These are phyloP conservation scores for Neonectria sp. DNA, from an alignment of 2,329 filamentous ascomycete species.

Conservation along the genomic window DNA sequence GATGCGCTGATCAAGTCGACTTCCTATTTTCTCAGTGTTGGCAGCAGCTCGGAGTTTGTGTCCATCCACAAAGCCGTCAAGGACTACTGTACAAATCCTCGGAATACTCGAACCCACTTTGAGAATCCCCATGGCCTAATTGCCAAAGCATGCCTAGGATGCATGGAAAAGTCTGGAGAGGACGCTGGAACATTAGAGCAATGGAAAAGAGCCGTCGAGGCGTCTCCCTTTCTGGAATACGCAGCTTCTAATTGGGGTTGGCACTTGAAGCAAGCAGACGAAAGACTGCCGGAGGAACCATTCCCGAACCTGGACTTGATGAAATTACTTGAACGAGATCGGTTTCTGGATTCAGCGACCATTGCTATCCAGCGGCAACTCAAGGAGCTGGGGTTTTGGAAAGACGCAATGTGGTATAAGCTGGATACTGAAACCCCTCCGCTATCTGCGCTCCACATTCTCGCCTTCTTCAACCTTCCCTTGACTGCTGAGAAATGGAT, in stretches of 20 bases:
- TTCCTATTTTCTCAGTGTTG: conserved; percentile 5
- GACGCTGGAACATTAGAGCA: conserved; percentile 4
- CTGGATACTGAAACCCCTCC: conserved; percentile 1
- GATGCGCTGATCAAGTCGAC: conserved; percentile 1
- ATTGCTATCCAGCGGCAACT: conserved; percentile 9
- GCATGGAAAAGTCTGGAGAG: conserved; percentile 5
- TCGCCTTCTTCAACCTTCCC: conserved; percentile 14
- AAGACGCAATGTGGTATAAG: background rate
- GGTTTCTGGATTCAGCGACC: conserved; percentile 6
- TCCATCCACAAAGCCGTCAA: conserved; percentile 16
- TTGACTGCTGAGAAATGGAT: conserved; percentile 6
- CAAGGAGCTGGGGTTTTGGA: conserved; percentile 4
- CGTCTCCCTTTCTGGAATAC: conserved; percentile 11
- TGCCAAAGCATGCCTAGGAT: conserved; percentile 13
- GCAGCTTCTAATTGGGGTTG: conserved; percentile 14
- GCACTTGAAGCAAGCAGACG: conserved; percentile 10
- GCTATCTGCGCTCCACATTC: conserved; percentile 11
- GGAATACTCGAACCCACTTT: background rate
- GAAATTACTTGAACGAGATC: background rate
- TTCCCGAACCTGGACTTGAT: conserved; percentile 3
- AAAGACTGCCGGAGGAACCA: conserved; percentile 1
- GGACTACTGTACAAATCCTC: conserved; percentile 4
- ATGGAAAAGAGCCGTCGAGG: conserved; percentile 1
- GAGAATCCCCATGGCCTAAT: conserved; percentile 5
- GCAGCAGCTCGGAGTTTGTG: background rate